Base-by-base conservation (phyloP, 768 basidiomycete genomes). In the Coprinopsis sp. region DNA sequence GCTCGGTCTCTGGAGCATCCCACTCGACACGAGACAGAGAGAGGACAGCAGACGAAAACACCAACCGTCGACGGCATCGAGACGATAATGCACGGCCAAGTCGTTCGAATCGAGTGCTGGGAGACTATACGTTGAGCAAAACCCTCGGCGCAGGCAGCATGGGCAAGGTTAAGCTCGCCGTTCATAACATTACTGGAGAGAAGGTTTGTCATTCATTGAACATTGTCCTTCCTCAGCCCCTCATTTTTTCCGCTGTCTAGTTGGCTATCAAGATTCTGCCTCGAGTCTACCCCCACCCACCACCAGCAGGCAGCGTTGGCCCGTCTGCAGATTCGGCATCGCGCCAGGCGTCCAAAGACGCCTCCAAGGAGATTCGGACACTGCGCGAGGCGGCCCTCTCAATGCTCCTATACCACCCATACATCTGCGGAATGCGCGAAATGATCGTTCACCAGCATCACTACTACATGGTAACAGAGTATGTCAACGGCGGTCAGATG, bases 381-480 rank as follows among this genome's bases (percentile, higher is more conserved):
- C 79, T 98, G 52, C 86, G 96, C 25, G 96, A 99, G 70, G 96
- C 95, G 0, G 91, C 90, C 1, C 76, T 99, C 24, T 93, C 90
- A 30, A 84, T 97, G 75, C 81, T 99, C 37, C 82, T 99, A 24
- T 92, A 98, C 60, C 96, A 99, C 61, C 96, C 96, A 2, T 97
- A 98, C 66, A 91, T 99, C 62, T 97, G 95, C 63, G 96, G 96
- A 47, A 99, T 98, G 95, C 87, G 91, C 55, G 92, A 95, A 71
- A 93, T 99, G 87, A 91, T 97, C 62, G 74, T 93, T 21, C 95
- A 97, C 69, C 89, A 91, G 51, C 86, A 99, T 58, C 94, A 99
- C 67, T 97, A 98, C 70, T 99, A 98, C 74, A 97, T 99, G 92
- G 91, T 97, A 8, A 92, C 89, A 64, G 96, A 99, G 65, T 97